Evolutionary conservation across 2,329 filamentous ascomycete genomes (phyloP), one percentile per base, ranked within the genome.

Genomic region (Aureobasidium leucospermi): DNA sequence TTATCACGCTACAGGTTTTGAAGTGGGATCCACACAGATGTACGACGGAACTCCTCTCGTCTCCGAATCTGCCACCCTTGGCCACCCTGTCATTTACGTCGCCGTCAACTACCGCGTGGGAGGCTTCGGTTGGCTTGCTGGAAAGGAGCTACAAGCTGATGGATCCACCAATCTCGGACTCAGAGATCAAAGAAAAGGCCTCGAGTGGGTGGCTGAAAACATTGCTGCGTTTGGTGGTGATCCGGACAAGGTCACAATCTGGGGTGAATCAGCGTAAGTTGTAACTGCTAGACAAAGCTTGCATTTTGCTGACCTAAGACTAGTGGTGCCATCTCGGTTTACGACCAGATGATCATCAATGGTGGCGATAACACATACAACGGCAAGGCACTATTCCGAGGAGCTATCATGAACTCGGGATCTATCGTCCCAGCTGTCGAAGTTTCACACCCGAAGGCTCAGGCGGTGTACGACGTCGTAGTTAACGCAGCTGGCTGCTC

Each of bases 201-300:
- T 71, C 4, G 51, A 70, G 61, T 70, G 68, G 67, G 81, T 64
- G 10, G 48, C 49, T 16, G 62, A 64, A 31, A 61, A 61, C 32
- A 64, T 64, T 90, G 93, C 76, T 1, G 78, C 83, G 0, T 95
- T 94, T 68, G 90, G 90, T 9, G 90, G 90, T 13, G 88, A 93
- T 68, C 85, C 88, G 0, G 76, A 78, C n/a, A 88, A 87, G 69
- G 87, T 92, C 6, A 92, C 88, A 0, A 86, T 93, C 61, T 90
- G 86, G 85, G 89, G 89, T 29, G 85, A 92, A 68, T 85, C 81
- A 1, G 85, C 87, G 45, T 32, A 48, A 48, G 45, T 48, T n/a
- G n/a, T n/a, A n/a, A n/a, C n/a, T n/a, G n/a, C n/a, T n/a, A n/a
- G n/a, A n/a, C n/a, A n/a, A n/a, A n/a, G n/a, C n/a, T n/a, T n/a